These are phyloP conservation scores for Cercospora zeina DNA, from an alignment of 2,329 filamentous ascomycete species.

Conservation along the genomic window DNA sequence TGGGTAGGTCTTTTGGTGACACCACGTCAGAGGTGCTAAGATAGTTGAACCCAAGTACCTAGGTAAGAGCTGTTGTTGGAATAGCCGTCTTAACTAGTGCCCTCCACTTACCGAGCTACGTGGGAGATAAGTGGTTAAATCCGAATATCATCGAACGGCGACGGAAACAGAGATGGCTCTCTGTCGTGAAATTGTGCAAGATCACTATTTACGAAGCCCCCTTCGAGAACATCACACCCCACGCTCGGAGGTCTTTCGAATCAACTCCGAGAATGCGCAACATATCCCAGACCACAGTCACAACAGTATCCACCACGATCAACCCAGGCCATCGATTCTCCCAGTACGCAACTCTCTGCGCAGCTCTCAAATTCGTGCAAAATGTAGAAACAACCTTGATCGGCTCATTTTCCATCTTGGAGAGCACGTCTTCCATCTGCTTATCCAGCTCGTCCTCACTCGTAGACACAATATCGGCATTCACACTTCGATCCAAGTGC, in stretches of 20 bases:
- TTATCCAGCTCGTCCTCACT: constrained; percentile 37
- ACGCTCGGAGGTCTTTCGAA: constrained; percentile 36
- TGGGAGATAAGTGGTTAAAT: not conserved
- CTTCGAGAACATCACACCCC: constrained; percentile 42
- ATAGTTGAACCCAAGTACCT: not conserved
- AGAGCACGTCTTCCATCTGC: constrained; percentile 37
- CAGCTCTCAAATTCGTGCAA: constrained; percentile 49
- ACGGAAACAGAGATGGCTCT: not conserved
- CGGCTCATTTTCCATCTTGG: constrained; percentile 29
- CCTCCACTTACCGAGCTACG: not conserved
- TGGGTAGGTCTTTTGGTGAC: not conserved
- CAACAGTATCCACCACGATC: constrained; percentile 47
- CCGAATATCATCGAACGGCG: not conserved
- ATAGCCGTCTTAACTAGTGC: constrained; percentile 2
- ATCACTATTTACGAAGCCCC: not conserved
- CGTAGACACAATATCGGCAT: constrained; percentile 44
- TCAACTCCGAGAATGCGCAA: constrained; percentile 41
- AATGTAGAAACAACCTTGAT: constrained; percentile 45
- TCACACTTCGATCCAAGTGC: constrained; percentile 43
- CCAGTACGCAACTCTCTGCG: constrained; percentile 44
- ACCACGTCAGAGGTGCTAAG: not conserved
- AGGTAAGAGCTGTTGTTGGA: not conserved
- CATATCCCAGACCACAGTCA: constrained; percentile 48
- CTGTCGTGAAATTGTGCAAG: not conserved
- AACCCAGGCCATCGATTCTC: constrained; percentile 41